Percentiles rank a stretch among this genome's conserved stretches.
Evolutionary conservation across 2,329 filamentous ascomycete genomes (phyloP).

Genomic region (Myotisia sp.): DNA sequence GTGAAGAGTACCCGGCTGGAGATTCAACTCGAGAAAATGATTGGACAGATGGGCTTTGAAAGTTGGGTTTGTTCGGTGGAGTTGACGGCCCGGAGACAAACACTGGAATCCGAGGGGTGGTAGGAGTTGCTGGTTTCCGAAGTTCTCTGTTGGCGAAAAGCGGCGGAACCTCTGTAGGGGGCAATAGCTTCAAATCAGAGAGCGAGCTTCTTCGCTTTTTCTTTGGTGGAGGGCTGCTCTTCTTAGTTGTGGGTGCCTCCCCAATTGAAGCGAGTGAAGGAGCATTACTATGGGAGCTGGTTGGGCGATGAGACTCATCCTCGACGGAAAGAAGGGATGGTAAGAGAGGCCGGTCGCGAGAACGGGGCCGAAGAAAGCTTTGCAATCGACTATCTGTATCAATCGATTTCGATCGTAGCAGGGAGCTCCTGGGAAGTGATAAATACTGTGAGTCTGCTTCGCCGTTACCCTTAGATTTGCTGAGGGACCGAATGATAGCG

Average conservation of each 20-base stretch:
- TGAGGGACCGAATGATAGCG: conserved; percentile 75
- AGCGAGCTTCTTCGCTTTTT: conserved; percentile 85
- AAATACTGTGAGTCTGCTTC: conserved; percentile 41
- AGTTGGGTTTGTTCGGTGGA: conserved; percentile 4
- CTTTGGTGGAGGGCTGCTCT: conserved; percentile 32
- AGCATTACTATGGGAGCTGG: conserved; percentile 35
- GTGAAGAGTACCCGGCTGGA: conserved; percentile 19
- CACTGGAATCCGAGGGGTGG: conserved; percentile 14
- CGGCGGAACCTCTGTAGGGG: conserved; percentile 41
- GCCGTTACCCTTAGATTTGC: conserved; percentile 55
- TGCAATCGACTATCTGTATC: conserved; percentile 46
- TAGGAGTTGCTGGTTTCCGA: conserved; percentile 27
- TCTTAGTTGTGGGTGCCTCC: conserved; percentile 36
- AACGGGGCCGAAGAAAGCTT: conserved; percentile 39
- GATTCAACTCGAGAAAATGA: conserved; percentile 9
- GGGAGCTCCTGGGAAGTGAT: conserved; percentile 52
- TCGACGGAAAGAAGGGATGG: conserved; percentile 37
- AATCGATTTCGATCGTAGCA: conserved; percentile 62
- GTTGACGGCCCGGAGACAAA: conserved; percentile 9
- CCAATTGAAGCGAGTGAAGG: conserved; percentile 38
- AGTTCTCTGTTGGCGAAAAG: conserved; percentile 20
- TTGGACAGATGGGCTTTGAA: no score
- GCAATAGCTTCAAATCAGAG: conserved; percentile 63
- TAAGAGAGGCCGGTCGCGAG: conserved; percentile 40
- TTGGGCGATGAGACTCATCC: conserved; percentile 30